Percentiles rank a stretch among this genome's conserved stretches.
These are phyloP conservation scores for Nepenthes mirabilis DNA, from an alignment of 148 eudicot genomes.

Conservation along the genomic window DNA sequence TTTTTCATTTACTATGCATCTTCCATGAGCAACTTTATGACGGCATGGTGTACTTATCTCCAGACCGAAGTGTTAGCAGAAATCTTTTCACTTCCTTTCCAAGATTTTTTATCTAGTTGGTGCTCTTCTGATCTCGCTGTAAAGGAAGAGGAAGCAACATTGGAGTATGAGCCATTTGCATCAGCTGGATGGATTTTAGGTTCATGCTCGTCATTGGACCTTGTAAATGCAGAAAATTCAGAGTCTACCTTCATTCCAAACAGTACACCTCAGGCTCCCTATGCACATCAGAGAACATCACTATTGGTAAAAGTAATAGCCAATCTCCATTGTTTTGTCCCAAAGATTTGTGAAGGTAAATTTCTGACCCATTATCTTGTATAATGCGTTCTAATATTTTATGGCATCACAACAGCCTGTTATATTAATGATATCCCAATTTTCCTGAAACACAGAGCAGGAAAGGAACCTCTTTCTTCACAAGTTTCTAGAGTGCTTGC, in stretches of 20 bases:
- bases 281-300: slow-evolving; percentile 85
- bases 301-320: slow-evolving; percentile 89
- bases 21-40: slow-evolving; percentile 2
- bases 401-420: slow-evolving; percentile 1
- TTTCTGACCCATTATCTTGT: slow-evolving; percentile 4
- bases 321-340: slow-evolving; percentile 95
- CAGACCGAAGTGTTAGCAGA: slow-evolving; percentile 78
- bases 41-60: slow-evolving; percentile 8
- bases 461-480: slow-evolving; percentile 76
- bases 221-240: slow-evolving; percentile 15
- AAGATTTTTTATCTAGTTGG: slow-evolving; percentile 79
- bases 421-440: slow-evolving; percentile 8
- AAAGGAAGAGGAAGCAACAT: slow-evolving; percentile 61
- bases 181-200: slow-evolving; percentile 54
- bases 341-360: slow-evolving; percentile 81
- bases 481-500: slow-evolving; percentile 61
- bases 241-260: slow-evolving; percentile 31
- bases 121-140: slow-evolving; percentile 72
- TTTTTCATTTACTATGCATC: not conserved
- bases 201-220: slow-evolving; percentile 23
- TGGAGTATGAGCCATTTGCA: slow-evolving; percentile 64
- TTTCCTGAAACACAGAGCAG: slow-evolving; percentile 40
- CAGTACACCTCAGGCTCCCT: slow-evolving; percentile 43
- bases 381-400: not conserved
- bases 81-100: slow-evolving; percentile 56